These are phyloP conservation scores for Scleromitrula shiraiana DNA, from an alignment of 2,329 filamentous ascomycete species.

Conservation along the genomic window DNA sequence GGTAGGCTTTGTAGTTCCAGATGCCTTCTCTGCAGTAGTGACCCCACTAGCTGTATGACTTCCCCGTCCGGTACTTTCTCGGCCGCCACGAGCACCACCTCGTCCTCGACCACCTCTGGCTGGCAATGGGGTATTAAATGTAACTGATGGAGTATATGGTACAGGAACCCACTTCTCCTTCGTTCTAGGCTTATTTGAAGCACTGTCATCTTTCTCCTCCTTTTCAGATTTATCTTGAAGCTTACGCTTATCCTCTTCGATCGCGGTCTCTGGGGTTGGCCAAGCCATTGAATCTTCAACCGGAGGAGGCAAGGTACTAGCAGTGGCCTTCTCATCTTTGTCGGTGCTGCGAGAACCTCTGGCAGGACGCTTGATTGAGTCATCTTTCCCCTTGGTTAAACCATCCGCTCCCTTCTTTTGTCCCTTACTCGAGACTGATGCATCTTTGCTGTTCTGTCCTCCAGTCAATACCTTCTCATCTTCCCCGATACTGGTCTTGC, in stretches of 20 bases:
- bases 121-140: constrained; percentile 79
- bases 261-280: constrained; percentile 80
- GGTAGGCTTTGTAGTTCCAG: constrained; percentile 10
- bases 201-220: constrained; percentile 51
- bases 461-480: constrained; percentile 28
- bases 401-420: constrained; percentile 35
- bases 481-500: constrained; percentile 33
- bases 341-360: constrained; percentile 25
- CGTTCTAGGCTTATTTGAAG: constrained; percentile 45
- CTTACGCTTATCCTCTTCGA: constrained; percentile 71
- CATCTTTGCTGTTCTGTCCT: constrained; percentile 30
- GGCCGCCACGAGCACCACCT: constrained; percentile 34
- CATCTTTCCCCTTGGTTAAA: constrained; percentile 24
- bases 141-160: constrained; percentile 73
- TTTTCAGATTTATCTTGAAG: constrained; percentile 55
- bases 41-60: constrained; percentile 21
- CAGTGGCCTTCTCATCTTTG: constrained; percentile 28
- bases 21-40: constrained; percentile 22
- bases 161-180: constrained; percentile 85
- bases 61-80: constrained; percentile 33
- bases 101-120: constrained; percentile 46
- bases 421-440: constrained; percentile 30
- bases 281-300: constrained; percentile 73
- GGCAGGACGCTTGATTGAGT: constrained; percentile 24
- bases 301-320: constrained; percentile 46